Evolutionary conservation across 140 eudicot genomes (phyloP).

Genomic region (Anethum foeniculum): DNA sequence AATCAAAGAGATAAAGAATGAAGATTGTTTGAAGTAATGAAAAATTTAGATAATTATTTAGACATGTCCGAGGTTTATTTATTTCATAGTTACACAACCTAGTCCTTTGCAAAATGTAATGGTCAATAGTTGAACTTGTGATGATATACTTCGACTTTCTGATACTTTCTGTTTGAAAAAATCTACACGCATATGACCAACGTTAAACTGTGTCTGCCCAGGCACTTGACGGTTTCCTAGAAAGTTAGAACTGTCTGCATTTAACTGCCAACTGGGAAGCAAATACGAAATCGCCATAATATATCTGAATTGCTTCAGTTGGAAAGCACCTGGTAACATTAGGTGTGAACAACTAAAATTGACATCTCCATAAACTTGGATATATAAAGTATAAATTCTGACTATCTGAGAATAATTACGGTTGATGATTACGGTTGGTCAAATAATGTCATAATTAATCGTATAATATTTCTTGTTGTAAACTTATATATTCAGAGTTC

Average conservation of each 20-base stretch:
- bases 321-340: background rate
- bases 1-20: background rate
- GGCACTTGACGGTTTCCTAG: background rate
- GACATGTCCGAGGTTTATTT: background rate
- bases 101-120: background rate
- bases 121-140: background rate
- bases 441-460: background rate
- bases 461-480: background rate
- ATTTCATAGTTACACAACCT: background rate
- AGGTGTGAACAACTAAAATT: background rate
- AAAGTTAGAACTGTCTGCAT: background rate
- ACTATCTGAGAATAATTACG: background rate
- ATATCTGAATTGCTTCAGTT: background rate
- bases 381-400: background rate
- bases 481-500: background rate
- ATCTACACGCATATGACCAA: background rate
- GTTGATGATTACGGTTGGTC: background rate
- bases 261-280: background rate
- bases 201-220: background rate
- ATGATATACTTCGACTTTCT: background rate
- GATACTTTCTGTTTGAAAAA: background rate
- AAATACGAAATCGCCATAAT: background rate
- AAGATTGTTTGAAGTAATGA: background rate
- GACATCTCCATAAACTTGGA: background rate
- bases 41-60: background rate